Percentiles rank a stretch among this genome's conserved stretches.
These are phyloP conservation scores for Curvularia sp. DNA, from an alignment of 2,329 filamentous ascomycete genomes.

Conservation along the genomic window DNA sequence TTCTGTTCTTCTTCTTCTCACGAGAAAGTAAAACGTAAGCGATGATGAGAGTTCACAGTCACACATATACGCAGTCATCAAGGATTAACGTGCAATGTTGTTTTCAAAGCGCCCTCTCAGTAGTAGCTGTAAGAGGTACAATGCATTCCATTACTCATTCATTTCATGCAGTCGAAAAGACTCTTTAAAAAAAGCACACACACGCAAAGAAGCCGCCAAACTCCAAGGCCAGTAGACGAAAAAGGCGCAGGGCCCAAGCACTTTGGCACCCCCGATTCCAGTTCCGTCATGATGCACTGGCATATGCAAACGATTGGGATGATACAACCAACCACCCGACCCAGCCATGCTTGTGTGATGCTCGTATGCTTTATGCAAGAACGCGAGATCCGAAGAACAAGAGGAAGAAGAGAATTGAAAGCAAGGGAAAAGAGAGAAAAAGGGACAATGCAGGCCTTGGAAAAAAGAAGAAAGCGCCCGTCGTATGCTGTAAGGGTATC, in stretches of 20 bases:
- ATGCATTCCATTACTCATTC: constrained; percentile 14
- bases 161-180: constrained; percentile 6
- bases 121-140: no score
- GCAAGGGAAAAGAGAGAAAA: constrained; percentile 14
- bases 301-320: constrained; percentile 33
- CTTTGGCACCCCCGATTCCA: constrained; percentile 45
- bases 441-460: constrained; percentile 16
- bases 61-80: no score
- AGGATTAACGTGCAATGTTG: no score
- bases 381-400: constrained; percentile 20
- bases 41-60: background rate
- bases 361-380: constrained; percentile 43
- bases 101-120: no score
- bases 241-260: constrained; percentile 43
- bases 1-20: background rate
- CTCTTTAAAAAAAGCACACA: background rate
- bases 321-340: background rate
- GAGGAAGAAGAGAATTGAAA: constrained; percentile 3
- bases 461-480: constrained; percentile 31
- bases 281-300: constrained; percentile 25
- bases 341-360: constrained; percentile 25
- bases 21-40: background rate
- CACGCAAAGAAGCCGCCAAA: constrained; percentile 20
- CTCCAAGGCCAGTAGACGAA: constrained; percentile 38
- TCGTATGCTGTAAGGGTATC: constrained; percentile 34